Base-by-base conservation (phyloP, 2,329 filamentous ascomycete species). In the Nannizziopsis barbatae region DNA sequence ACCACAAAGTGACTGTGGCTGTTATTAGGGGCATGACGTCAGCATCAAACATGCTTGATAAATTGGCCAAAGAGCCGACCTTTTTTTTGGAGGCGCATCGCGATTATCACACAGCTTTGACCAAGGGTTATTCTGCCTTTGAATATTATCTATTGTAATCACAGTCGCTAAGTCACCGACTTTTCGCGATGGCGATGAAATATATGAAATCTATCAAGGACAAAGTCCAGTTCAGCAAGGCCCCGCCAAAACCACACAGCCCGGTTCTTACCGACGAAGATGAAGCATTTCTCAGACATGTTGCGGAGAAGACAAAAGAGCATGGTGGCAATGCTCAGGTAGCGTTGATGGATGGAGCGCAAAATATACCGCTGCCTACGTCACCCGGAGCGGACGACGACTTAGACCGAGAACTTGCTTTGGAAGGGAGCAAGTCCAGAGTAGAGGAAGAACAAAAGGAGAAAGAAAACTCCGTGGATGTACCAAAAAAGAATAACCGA, bases 231-330 rank as follows among this genome's bases (percentile, higher is more conserved):
- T 58, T 60, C 12, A 62, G 52, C 43, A 64, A 50, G 56, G 59
- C 53, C 45, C 56, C 46, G 49, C 59, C 47, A 11, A 63, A 57
- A 42, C 52, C 61, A 3, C 64, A 63, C 27, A 61, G 59, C 42
- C 71, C 57, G 59, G 71, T 81, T 2, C 60, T 81, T n/a, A 77
- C 74, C 14, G 70, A 75, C n/a, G 77, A 79, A 56, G 78, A 81
- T 52, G 75, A 80, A 55, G 66, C 70, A 45, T 81, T 80, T 55
- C 62, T 81, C 31, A 66, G 70, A 47, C 65, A 65, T 31, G 71
- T 79, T 30, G 72, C 47, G 2, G 42, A 49, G 37, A 45, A 45
- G 18, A 45, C 41, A 1, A 41, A 36, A n/a, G 46, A 49, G 9
- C 36, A 36, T 36, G 42, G 62, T 8, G 68, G 63, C 50, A 67